Conservation (phyloP, 345 rosid species). For the Rubroshorea leprosula region DNA sequence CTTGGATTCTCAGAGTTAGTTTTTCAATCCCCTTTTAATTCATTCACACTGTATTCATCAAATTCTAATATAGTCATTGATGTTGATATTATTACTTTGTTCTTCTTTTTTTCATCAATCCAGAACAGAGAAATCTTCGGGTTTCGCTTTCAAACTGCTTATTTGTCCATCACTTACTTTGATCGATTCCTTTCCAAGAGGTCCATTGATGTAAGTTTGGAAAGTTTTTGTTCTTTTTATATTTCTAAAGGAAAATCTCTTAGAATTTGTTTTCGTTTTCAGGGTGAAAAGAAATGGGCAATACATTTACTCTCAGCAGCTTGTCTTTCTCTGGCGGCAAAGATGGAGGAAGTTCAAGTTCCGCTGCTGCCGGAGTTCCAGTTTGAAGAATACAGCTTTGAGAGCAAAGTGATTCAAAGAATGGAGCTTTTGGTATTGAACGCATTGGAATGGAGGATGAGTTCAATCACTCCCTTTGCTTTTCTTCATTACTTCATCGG, state of each 20-base stretch:
- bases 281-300: slow-evolving; percentile 49
- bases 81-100: neutral
- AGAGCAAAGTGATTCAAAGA: slow-evolving; percentile 37
- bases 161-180: slow-evolving; percentile 44
- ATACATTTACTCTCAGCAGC: slow-evolving; percentile 45
- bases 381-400: slow-evolving; percentile 31
- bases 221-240: no score
- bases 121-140: slow-evolving; percentile 42
- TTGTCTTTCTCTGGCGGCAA: slow-evolving; percentile 64
- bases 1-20: slow-evolving; percentile 55
- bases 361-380: slow-evolving; percentile 40
- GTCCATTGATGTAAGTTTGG: slow-evolving; percentile 42
- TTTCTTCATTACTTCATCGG: slow-evolving; percentile 37
- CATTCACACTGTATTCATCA: no score
- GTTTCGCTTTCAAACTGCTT: slow-evolving; percentile 44
- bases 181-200: slow-evolving; percentile 45
- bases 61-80: no score
- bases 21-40: neutral
- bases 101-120: slow-evolving; percentile 7
- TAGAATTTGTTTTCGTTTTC: neutral
- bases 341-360: slow-evolving; percentile 48
- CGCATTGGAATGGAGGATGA: slow-evolving; percentile 57
- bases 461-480: slow-evolving; percentile 42
- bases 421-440: slow-evolving; percentile 66
- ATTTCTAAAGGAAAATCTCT: neutral